Percentiles rank a stretch among this genome's conserved stretches.
Conservation (phyloP, 192 early-diverging fungal species). For the Funneliformis mosseae region DNA sequence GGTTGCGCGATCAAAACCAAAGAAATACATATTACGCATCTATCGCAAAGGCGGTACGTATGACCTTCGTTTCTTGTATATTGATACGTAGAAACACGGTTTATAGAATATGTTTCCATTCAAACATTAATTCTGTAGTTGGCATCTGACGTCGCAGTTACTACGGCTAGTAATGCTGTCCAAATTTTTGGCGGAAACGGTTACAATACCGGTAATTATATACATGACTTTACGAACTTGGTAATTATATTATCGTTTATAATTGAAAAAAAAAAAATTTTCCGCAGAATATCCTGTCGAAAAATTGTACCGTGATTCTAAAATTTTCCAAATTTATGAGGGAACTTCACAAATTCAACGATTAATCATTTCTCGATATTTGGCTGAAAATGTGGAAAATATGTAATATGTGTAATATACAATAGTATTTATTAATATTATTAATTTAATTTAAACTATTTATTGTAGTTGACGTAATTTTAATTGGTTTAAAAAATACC, state of each 20-base stretch:
- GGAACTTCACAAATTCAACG: slow-evolving; percentile 96
- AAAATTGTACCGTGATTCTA: slow-evolving; percentile 92
- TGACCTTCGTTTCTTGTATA: slow-evolving; percentile 34
- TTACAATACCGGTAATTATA: slow-evolving; percentile 50
- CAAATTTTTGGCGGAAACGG: slow-evolving; percentile 97
- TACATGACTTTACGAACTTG: not conserved
- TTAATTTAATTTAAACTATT: no score
- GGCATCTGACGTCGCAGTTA: slow-evolving; percentile 82
- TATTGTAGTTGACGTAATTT: no score
- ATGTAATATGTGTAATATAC: not conserved
- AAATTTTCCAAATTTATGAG: slow-evolving; percentile 97
- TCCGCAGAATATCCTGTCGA: slow-evolving; percentile 95
- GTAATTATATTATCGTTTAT: not conserved
- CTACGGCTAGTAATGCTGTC: slow-evolving; percentile 83
- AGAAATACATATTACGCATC: slow-evolving; percentile 94
- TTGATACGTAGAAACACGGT: not conserved
- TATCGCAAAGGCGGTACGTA: slow-evolving; percentile 78
- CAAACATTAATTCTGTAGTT: slow-evolving; percentile 38
- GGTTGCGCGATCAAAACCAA: slow-evolving; percentile 83
- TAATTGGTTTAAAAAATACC: no score
- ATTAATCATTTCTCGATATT: slow-evolving; percentile 80
- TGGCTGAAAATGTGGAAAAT: slow-evolving; percentile 65
- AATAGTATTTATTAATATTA: no score
- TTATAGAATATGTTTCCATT: not conserved
- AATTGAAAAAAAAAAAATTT: no score